These are phyloP conservation scores for Calonectria naviculata DNA, from an alignment of 2,329 filamentous ascomycete genomes.

Conservation along the genomic window DNA sequence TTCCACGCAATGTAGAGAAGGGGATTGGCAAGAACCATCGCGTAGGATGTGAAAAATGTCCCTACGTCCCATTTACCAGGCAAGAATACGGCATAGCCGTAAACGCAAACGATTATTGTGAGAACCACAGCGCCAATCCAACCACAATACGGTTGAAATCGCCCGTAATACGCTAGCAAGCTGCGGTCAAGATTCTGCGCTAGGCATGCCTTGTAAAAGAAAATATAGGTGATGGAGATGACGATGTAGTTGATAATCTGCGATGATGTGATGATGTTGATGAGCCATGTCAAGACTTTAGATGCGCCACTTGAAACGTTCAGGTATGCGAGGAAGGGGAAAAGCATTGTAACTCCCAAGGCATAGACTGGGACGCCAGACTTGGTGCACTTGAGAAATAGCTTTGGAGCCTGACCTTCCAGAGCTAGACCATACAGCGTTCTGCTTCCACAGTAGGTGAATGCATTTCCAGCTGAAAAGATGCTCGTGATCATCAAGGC, in stretches of 20 bases:
- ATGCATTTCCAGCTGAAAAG: constrained; percentile 55
- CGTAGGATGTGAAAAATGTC: constrained; percentile 55
- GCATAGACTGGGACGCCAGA: constrained; percentile 64
- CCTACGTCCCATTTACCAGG: constrained; percentile 57
- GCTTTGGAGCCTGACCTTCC: constrained; percentile 38
- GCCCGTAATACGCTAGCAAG: constrained; percentile 60
- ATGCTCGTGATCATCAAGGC: constrained; percentile 54
- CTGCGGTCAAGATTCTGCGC: constrained; percentile 55
- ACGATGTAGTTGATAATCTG: constrained; percentile 60
- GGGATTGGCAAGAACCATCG: constrained; percentile 57
- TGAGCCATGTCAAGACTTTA: constrained; percentile 55
- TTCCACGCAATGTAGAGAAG: constrained; percentile 67
- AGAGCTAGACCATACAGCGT: background rate
- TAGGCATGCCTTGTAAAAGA: constrained; percentile 63
- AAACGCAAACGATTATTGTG: constrained; percentile 31
- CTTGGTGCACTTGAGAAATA: constrained; percentile 62
- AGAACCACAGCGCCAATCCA: background rate
- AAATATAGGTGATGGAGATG: constrained; percentile 65
- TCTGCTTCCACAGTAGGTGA: constrained; percentile 41
- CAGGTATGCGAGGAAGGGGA: constrained; percentile 56
- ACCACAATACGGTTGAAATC: constrained; percentile 12
- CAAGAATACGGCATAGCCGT: constrained; percentile 60
- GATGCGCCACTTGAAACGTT: constrained; percentile 52
- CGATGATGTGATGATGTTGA: constrained; percentile 57
- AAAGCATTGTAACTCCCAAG: constrained; percentile 55